A percentile compares a stretch with the other conserved stretches of the same genome.
Conservation (phyloP, 2,329 filamentous ascomycete genomes). For the Fusarium bactridioides region DNA sequence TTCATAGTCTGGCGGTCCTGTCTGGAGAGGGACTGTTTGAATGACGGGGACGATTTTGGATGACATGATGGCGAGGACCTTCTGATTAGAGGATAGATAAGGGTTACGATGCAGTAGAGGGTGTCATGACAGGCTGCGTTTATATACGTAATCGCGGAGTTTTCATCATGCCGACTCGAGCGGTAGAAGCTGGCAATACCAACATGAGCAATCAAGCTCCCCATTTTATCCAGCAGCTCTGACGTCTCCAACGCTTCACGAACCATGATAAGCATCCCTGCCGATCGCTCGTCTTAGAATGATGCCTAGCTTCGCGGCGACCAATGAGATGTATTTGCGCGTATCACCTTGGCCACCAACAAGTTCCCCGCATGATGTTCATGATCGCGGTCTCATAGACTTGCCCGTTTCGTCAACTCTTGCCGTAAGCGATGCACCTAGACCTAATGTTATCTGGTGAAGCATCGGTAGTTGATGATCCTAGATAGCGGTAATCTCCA, state of each 20-base stretch:
- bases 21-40: neutral
- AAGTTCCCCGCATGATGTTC: neutral
- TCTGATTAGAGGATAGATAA: neutral
- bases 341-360: neutral
- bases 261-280: neutral
- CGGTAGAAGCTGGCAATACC: neutral
- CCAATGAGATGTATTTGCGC: neutral
- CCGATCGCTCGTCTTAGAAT: neutral
- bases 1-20: neutral
- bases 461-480: neutral
- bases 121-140: neutral
- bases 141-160: neutral
- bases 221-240: no score
- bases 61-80: neutral
- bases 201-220: neutral
- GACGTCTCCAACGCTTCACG: neutral
- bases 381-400: neutral
- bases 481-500: neutral
- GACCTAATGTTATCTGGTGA: neutral
- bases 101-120: neutral
- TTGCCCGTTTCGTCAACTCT: neutral
- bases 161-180: neutral
- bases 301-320: neutral
- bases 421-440: neutral
- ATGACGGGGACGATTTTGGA: neutral